These are phyloP conservation scores for Fusarium stilboides DNA, from an alignment of 2,329 filamentous ascomycete genomes.

Conservation along the genomic window DNA sequence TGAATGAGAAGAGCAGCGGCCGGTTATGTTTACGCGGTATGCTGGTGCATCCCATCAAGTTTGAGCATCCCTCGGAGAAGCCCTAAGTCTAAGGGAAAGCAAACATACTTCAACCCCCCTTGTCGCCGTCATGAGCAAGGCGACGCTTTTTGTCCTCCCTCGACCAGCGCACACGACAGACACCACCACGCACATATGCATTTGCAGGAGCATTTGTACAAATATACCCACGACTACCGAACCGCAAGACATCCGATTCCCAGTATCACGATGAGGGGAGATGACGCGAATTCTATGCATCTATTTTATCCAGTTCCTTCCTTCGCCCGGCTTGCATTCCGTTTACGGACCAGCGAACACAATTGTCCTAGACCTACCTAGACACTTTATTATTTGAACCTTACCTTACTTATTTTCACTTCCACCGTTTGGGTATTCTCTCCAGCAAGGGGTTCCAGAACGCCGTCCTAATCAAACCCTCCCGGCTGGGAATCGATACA, in stretches of 20 bases:
- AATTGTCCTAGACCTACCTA: conserved; percentile 49
- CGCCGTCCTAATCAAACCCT: conserved; percentile 45
- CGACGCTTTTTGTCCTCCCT: conserved; percentile 40
- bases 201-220: conserved; percentile 52
- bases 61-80: conserved; percentile 66
- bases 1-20: conserved; percentile 64
- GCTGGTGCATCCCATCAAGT: conserved; percentile 87
- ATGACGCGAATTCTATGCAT: conserved; percentile 45
- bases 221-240: conserved; percentile 51
- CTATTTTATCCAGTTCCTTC: conserved; percentile 44
- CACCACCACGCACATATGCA: conserved; percentile 51
- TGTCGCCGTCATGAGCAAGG: conserved; percentile 51
- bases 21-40: conserved; percentile 86
- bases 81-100: conserved; percentile 29
- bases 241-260: conserved; percentile 46
- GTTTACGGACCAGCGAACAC: conserved; percentile 44
- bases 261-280: conserved; percentile 42
- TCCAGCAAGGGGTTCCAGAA: conserved; percentile 44
- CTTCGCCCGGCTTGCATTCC: conserved; percentile 42
- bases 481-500: conserved; percentile 32
- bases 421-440: conserved; percentile 50
- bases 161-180: conserved; percentile 48
- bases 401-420: conserved; percentile 45
- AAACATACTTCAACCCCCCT: conserved; percentile 13
- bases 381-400: conserved; percentile 51